Evolutionary conservation across 371 early-diverging fungal genomes (phyloP).

Genomic region (Rhizopus delemar): DNA sequence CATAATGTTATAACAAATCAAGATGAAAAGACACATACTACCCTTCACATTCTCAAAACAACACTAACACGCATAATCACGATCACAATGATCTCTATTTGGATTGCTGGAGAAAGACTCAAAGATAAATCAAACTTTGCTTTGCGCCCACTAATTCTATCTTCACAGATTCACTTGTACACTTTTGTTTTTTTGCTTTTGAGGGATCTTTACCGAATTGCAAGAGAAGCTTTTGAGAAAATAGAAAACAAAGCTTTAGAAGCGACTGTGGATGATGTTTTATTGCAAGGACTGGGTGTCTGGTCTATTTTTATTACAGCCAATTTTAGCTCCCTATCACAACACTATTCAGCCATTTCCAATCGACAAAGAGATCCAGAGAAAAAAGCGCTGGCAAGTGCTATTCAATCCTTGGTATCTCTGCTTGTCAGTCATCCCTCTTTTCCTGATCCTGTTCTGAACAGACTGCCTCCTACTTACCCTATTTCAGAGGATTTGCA

Average conservation of each 20-base stretch:
- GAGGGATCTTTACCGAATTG: constrained; percentile 19
- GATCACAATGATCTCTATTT: constrained; percentile 44
- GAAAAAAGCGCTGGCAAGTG: constrained; percentile 30
- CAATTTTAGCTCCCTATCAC: constrained; percentile 32
- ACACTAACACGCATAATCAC: constrained; percentile 38
- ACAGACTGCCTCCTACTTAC: constrained; percentile 40
- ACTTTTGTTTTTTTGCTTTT: constrained; percentile 34
- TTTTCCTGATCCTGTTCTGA: constrained; percentile 44
- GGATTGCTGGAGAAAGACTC: constrained; percentile 42
- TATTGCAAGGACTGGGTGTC: constrained; percentile 41
- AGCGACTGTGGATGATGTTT: constrained; percentile 25
- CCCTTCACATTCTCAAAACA: constrained; percentile 36
- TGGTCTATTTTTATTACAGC: constrained; percentile 43
- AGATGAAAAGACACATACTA: constrained; percentile 8
- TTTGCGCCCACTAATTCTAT: constrained; percentile 28
- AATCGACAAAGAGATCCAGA: constrained; percentile 23
- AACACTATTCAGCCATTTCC: constrained; percentile 32
- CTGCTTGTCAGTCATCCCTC: constrained; percentile 35
- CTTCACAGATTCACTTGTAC: constrained; percentile 34
- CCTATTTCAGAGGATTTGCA: constrained; percentile 46
- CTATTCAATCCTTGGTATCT: constrained; percentile 39
- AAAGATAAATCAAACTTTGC: constrained; percentile 34
- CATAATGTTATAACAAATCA: background rate
- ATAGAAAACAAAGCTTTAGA: constrained; percentile 19
- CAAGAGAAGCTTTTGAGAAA: constrained; percentile 23